A percentile compares a stretch with the other conserved stretches of the same genome.
Evolutionary conservation across 2,329 filamentous ascomycete genomes (phyloP).

Genomic region (Alternaria conjuncta): DNA sequence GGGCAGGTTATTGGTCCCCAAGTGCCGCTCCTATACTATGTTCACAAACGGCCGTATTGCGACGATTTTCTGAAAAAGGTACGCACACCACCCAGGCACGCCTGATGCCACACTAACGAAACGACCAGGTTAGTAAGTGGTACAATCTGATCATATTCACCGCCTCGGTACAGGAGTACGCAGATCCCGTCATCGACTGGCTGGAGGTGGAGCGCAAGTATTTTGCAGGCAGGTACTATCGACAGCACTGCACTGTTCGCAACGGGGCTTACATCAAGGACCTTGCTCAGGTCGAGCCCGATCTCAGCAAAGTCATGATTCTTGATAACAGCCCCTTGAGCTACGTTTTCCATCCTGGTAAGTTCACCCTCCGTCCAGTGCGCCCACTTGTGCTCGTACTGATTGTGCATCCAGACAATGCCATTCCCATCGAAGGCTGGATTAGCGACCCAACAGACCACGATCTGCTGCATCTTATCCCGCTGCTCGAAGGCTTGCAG

Average conservation of each 20-base stretch:
- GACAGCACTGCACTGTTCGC: slow-evolving; percentile 94
- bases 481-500: slow-evolving; percentile 90
- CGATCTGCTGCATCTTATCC: slow-evolving; percentile 89
- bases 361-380: slow-evolving; percentile 34
- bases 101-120: slow-evolving; percentile 22
- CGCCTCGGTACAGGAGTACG: slow-evolving; percentile 96
- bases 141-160: slow-evolving; percentile 98
- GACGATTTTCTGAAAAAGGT: slow-evolving; percentile 93
- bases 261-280: slow-evolving; percentile 99
- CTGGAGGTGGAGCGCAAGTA: slow-evolving; percentile 96
- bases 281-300: slow-evolving; percentile 91
- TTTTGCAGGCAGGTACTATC: slow-evolving; percentile 91
- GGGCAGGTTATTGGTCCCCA: slow-evolving; percentile 78
- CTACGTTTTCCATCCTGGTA: slow-evolving; percentile 98
- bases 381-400: slow-evolving; percentile 14
- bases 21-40: slow-evolving; percentile 97
- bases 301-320: slow-evolving; percentile 98
- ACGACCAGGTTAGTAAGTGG: slow-evolving; percentile 83
- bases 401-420: slow-evolving; percentile 74
- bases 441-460: slow-evolving; percentile 98
- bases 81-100: slow-evolving; percentile 34
- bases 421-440: slow-evolving; percentile 98
- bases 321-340: slow-evolving; percentile 97
- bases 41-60: slow-evolving; percentile 95
- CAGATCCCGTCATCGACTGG: slow-evolving; percentile 98